Conservation (phyloP, 2,329 filamentous ascomycete species). For the Sporothrix schenckii region DNA sequence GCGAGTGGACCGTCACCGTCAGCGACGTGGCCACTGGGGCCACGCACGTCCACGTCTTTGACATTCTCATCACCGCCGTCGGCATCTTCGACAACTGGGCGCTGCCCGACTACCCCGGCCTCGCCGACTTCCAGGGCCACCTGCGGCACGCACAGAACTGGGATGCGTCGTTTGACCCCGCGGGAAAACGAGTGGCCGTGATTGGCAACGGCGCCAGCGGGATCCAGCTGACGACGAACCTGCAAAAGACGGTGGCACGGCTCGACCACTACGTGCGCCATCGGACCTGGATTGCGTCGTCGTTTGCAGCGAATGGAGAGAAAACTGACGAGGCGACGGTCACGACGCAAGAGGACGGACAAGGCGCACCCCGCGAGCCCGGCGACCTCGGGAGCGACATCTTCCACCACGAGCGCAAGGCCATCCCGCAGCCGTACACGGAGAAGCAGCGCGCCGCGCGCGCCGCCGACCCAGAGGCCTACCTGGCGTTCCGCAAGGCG, state of each 20-base stretch:
- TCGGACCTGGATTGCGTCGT: slow-evolving; percentile 68
- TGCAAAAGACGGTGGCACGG: slow-evolving; percentile 53
- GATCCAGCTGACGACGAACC: slow-evolving; percentile 53
- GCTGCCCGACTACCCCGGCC: slow-evolving; percentile 57
- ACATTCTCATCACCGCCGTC: slow-evolving; percentile 65
- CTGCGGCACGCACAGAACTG: slow-evolving; percentile 61
- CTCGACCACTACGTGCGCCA: slow-evolving; percentile 68
- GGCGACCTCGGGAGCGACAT: neutral
- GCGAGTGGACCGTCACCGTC: slow-evolving; percentile 60
- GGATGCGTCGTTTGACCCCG: slow-evolving; percentile 54
- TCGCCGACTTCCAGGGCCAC: slow-evolving; percentile 54
- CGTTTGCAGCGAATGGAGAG: slow-evolving; percentile 53
- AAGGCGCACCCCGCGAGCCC: neutral
- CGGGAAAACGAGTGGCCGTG: slow-evolving; percentile 54
- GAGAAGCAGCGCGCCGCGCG: slow-evolving; percentile 60
- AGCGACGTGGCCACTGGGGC: slow-evolving; percentile 42
- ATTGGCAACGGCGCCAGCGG: slow-evolving; percentile 60
- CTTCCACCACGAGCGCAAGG: slow-evolving; percentile 23
- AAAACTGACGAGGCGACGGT: slow-evolving; percentile 40
- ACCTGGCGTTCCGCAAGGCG: slow-evolving; percentile 61
- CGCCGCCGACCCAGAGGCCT: slow-evolving; percentile 60
- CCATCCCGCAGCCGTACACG: slow-evolving; percentile 54
- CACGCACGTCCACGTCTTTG: slow-evolving; percentile 48
- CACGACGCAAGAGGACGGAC: neutral
- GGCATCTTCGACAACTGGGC: slow-evolving; percentile 61